Evolutionary conservation across 139 green algal species (phyloP).

Genomic region (Closterium sp.): DNA sequence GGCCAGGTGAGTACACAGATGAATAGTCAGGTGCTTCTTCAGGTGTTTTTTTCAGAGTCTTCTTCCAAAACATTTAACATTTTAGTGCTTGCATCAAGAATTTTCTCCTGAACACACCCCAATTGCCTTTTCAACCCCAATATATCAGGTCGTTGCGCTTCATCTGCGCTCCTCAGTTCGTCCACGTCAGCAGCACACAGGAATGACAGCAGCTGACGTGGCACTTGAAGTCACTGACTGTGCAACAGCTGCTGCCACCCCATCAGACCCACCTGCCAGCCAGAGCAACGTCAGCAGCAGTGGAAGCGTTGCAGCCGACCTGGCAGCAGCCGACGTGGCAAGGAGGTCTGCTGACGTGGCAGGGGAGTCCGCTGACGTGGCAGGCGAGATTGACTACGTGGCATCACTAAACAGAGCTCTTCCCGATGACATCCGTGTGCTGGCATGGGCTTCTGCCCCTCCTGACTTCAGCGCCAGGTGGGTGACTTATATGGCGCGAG

Average conservation of each 20-base stretch:
- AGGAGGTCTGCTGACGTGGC: neutral
- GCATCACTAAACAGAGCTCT: conserved; percentile 67
- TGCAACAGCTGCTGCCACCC: neutral
- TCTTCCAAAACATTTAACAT: no score
- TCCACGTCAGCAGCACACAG: neutral
- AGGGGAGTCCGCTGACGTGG: neutral
- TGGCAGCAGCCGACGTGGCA: neutral
- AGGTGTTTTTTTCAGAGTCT: no score
- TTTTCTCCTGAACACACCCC: no score
- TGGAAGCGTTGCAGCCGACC: neutral
- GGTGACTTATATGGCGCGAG: neutral
- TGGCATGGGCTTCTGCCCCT: conserved; percentile 73
- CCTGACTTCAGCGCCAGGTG: conserved; percentile 68
- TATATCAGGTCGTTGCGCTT: neutral
- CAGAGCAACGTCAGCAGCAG: neutral
- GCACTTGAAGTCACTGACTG: no score
- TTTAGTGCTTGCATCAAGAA: no score
- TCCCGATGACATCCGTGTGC: conserved; percentile 71
- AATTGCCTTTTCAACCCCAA: no score
- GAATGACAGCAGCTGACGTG: neutral
- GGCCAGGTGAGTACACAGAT: neutral
- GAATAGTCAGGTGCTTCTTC: no score
- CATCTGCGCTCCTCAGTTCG: neutral
- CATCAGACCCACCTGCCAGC: neutral
- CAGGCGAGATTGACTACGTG: conserved; percentile 3